Percentiles rank a stretch among this genome's conserved stretches.
These are phyloP conservation scores for Eutypa lata DNA, from an alignment of 2,329 filamentous ascomycete species.

Conservation along the genomic window DNA sequence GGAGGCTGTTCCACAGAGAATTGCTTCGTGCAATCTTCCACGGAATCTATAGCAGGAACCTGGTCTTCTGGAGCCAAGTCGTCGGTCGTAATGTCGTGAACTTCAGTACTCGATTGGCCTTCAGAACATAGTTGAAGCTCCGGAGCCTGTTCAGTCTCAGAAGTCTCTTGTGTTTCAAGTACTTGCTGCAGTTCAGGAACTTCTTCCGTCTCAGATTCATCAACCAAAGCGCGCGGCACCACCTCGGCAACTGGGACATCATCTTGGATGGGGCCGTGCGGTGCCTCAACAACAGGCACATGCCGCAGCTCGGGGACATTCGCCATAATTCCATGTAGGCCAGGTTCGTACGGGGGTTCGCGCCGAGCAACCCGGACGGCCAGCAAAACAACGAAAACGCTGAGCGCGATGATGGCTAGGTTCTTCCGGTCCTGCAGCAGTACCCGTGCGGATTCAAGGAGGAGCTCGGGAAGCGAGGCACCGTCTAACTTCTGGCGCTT, in stretches of 20 bases:
- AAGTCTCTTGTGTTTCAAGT: not conserved
- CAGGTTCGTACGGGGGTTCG: slow-evolving; percentile 27
- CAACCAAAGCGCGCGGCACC: not conserved
- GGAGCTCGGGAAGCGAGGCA: slow-evolving; percentile 51
- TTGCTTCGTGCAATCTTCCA: not conserved
- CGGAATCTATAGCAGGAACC: not conserved
- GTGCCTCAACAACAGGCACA: slow-evolving; percentile 6
- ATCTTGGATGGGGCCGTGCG: slow-evolving; percentile 6
- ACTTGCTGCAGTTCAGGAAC: too few species aligned
- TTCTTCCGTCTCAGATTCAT: not conserved
- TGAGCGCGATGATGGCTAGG: slow-evolving; percentile 52
- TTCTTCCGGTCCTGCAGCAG: slow-evolving; percentile 58
- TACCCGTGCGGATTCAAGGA: slow-evolving; percentile 52
- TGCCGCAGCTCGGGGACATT: slow-evolving; percentile 20
- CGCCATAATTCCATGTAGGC: slow-evolving; percentile 21
- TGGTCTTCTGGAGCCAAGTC: not conserved
- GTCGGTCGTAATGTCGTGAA: not conserved
- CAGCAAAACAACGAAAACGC: slow-evolving; percentile 51
- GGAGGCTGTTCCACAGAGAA: not conserved
- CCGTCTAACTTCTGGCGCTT: slow-evolving; percentile 31
- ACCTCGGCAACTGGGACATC: not conserved
- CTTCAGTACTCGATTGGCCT: not conserved
- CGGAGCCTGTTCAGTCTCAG: not conserved
- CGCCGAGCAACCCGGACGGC: slow-evolving; percentile 35
- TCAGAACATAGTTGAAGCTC: not conserved